These are phyloP conservation scores for Noccaea bulbosa DNA, from an alignment of 345 rosid species.

Conservation along the genomic window DNA sequence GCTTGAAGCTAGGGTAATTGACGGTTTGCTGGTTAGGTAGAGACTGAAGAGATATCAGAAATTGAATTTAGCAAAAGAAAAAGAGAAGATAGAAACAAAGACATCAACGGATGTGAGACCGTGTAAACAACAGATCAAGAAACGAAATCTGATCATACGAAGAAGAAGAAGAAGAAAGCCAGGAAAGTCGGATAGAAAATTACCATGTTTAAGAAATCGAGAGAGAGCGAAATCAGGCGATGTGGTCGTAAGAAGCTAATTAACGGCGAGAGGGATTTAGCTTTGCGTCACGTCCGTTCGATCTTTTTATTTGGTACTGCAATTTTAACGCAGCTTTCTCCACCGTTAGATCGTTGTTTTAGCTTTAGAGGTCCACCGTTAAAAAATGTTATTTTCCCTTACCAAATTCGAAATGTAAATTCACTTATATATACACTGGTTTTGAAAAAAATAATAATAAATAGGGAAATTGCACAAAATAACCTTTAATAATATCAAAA, in stretches of 20 bases:
- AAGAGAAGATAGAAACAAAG: neutral
- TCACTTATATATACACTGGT: neutral
- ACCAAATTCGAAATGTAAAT: slow-evolving; percentile 10
- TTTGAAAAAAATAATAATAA: neutral
- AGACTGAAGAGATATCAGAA: slow-evolving; percentile 49
- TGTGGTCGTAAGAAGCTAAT: neutral
- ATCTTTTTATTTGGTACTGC: slow-evolving; percentile 33
- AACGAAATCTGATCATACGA: neutral
- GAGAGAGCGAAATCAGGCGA: neutral
- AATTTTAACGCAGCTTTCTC: slow-evolving; percentile 19
- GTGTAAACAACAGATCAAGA: neutral
- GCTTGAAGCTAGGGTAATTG: slow-evolving; percentile 84
- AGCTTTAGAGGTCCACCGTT: slow-evolving; percentile 35
- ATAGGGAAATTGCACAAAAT: no score
- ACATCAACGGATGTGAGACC: slow-evolving; percentile 3
- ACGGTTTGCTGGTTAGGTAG: slow-evolving; percentile 73
- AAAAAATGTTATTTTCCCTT: slow-evolving; percentile 8
- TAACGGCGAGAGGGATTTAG: slow-evolving; percentile 37
- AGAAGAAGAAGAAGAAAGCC: neutral
- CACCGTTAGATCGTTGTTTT: slow-evolving; percentile 48
- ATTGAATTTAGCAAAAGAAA: neutral
- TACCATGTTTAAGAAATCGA: slow-evolving; percentile 30
- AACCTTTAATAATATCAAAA: no score
- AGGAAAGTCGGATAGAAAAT: neutral
- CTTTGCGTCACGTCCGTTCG: slow-evolving; percentile 51